These are phyloP conservation scores for Fragaria iinumae DNA, from an alignment of 306 rosid genomes.

Conservation along the genomic window DNA sequence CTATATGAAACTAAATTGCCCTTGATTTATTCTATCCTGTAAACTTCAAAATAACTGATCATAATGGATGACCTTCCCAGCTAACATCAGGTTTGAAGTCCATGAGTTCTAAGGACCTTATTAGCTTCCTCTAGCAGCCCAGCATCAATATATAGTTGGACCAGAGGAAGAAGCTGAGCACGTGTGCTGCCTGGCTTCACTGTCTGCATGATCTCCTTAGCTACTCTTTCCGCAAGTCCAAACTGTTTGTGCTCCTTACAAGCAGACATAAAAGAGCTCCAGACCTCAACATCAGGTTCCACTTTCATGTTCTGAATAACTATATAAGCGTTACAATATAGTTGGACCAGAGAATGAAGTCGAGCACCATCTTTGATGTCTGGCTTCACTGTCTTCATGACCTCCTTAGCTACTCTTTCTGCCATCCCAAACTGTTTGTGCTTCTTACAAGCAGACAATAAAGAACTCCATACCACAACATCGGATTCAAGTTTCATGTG, in stretches of 20 bases:
- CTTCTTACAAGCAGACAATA: constrained; percentile 60
- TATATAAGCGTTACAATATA: too few relatives aligned
- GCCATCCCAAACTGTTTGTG: constrained; percentile 55
- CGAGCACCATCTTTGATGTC: neutral
- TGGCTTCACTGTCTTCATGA: neutral
- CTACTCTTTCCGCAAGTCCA: constrained; percentile 59
- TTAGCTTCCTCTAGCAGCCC: too few relatives aligned
- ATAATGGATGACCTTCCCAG: too few relatives aligned
- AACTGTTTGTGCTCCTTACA: constrained; percentile 56
- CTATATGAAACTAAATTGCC: neutral
- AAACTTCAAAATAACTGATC: too few relatives aligned
- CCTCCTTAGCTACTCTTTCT: constrained; percentile 48
- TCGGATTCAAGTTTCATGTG: constrained; percentile 53
- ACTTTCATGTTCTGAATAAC: constrained; percentile 34
- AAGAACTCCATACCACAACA: constrained; percentile 49
- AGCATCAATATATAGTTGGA: too few relatives aligned
- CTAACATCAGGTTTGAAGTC: too few relatives aligned
- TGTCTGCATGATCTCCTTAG: constrained; percentile 25
- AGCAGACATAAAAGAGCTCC: constrained; percentile 53
- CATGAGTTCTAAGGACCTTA: too few relatives aligned
- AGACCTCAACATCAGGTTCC: constrained; percentile 45
- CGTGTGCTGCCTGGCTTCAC: neutral
- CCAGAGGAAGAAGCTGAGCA: neutral
- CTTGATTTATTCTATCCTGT: neutral
- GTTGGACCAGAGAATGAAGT: neutral